These are phyloP conservation scores for Tetrapyrgos nigripes DNA, from an alignment of 1,284 basidiomycete genomes.

Conservation along the genomic window DNA sequence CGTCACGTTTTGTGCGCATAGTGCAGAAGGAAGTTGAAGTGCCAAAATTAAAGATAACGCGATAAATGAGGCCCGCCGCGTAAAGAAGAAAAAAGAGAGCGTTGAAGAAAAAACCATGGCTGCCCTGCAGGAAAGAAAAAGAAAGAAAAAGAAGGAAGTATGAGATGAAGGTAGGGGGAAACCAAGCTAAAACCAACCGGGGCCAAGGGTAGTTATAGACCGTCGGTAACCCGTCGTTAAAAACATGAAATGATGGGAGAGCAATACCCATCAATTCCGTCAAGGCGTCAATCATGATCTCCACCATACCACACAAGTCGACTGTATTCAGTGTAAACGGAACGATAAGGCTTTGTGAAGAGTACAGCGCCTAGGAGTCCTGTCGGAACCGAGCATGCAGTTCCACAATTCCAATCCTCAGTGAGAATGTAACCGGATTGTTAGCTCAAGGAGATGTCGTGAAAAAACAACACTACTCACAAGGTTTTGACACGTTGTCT, in stretches of 20 bases:
- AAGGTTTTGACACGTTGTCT: neutral
- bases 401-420: too few relatives aligned
- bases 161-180: neutral
- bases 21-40: neutral
- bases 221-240: neutral
- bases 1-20: slow-evolving; percentile 5
- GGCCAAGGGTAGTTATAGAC: neutral
- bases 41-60: neutral
- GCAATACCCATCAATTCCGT: neutral
- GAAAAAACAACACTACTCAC: too few relatives aligned
- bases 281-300: neutral
- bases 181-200: too few relatives aligned
- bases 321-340: too few relatives aligned
- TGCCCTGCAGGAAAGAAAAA: neutral
- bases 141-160: neutral
- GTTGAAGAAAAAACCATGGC: neutral
- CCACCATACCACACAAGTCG: too few relatives aligned
- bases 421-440: too few relatives aligned
- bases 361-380: too few relatives aligned
- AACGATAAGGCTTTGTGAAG: too few relatives aligned
- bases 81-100: neutral
- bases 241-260: neutral
- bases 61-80: neutral
- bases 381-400: too few relatives aligned
- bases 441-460: too few relatives aligned